Evolutionary conservation across 2,329 filamentous ascomycete species (phyloP), one percentile per base, ranked within the genome.

Genomic region (Trichoderma harzianum): DNA sequence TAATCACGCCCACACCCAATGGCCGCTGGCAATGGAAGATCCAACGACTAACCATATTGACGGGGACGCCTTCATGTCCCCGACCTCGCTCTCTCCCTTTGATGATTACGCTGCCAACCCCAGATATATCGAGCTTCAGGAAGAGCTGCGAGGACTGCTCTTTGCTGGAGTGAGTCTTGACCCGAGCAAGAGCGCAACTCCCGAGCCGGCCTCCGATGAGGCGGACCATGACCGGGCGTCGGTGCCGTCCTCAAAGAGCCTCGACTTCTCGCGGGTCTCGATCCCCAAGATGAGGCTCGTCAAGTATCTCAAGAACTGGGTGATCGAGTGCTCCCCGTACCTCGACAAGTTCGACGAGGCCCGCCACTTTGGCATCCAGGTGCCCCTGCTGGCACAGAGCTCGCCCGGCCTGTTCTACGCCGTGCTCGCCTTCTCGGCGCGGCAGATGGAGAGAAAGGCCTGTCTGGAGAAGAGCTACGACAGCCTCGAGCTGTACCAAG

Each of bases 281-380:
- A 76, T 80, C 10, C 78, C 78, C 2, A 75, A 74, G 67, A 77
- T 75, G 55, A 74, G 63, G 68, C 74, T 75, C 53, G 75, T 74
- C 65, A 74, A 72, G 36, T 85, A 84, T 64, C 75, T 86, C 43
- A 83, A 84, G 55, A 84, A 87, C 58, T 89, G 86, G 77, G 83
- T 88, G 26, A 83, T 84, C 1, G 83, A 88, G 70, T 84, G 87
- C 53, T 86, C 86, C 3, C 83, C 79, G 1, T 77, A 78, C 30
- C 73, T 89, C 4, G 87, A 89, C 74, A 89, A 88, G 77, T 88
- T 88, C 66, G 87, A 89, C 72, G 80, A 82, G 32, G 79, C 84
- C 16, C 84, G 84, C 14, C 83, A 84, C 58, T 89, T 89, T 75
- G 84, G 85, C 21, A 83, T 85, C 1, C 82, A 86, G 12, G 79